Conservation (phyloP, 208 protist genomes). For the Angomonas ambiguus region DNA sequence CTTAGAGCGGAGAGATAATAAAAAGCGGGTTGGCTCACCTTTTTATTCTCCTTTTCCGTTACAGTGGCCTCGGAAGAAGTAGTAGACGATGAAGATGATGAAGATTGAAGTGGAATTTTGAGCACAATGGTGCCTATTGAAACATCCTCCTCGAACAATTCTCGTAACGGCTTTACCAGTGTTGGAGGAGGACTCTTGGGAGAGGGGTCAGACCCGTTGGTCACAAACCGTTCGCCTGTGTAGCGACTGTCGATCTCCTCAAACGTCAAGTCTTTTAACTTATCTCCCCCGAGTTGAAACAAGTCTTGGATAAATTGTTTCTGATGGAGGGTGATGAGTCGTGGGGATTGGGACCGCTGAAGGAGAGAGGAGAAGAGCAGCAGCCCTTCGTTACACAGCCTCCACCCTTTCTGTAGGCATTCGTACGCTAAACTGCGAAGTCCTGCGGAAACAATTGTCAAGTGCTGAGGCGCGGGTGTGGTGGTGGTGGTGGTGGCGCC, state of each 20-base stretch:
- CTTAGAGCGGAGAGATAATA: constrained; percentile 66
- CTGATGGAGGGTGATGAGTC: constrained; percentile 24
- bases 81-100: too few species aligned
- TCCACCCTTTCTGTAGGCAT: constrained; percentile 61
- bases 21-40: constrained; percentile 14
- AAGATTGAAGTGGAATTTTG: not conserved
- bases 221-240: not conserved
- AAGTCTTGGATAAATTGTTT: constrained; percentile 29
- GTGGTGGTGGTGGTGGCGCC: not conserved
- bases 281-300: constrained; percentile 43
- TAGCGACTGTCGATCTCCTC: constrained; percentile 43
- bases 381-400: constrained; percentile 66
- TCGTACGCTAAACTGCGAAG: constrained; percentile 73
- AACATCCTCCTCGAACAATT: not conserved
- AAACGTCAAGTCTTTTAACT: constrained; percentile 60
- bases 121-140: not conserved
- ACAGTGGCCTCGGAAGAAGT: too few species aligned
- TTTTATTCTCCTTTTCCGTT: constrained; percentile 2
- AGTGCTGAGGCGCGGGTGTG: not conserved
- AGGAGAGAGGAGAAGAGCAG: constrained; percentile 67
- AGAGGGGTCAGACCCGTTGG: too few species aligned
- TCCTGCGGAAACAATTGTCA: constrained; percentile 59
- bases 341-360: constrained; percentile 31
- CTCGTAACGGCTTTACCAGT: not conserved
- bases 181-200: too few species aligned